These are phyloP conservation scores for Hypoxylon crocopeplum DNA, from an alignment of 495 filamentous ascomycete genomes.

Conservation along the genomic window DNA sequence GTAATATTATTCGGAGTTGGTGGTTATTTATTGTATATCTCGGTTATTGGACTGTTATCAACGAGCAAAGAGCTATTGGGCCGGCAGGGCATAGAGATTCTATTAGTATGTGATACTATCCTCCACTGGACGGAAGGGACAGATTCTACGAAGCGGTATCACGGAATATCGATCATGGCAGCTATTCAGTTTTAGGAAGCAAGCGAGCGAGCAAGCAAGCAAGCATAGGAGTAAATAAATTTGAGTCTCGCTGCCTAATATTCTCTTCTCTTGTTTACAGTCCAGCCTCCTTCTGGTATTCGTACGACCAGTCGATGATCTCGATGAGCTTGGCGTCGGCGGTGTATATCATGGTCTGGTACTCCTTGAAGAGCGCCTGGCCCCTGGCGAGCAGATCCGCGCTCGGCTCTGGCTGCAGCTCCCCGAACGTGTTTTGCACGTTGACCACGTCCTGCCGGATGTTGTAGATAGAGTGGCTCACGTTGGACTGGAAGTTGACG, in stretches of 20 bases:
- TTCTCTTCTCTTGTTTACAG: neutral
- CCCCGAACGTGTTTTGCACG: neutral
- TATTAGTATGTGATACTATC: too few species aligned
- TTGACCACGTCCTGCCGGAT: neutral
- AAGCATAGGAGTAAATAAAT: neutral
- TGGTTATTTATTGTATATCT: constrained; percentile 2
- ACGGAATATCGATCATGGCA: too few species aligned
- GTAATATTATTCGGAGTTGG: constrained; percentile 26
- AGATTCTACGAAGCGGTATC: too few species aligned
- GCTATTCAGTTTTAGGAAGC: neutral
- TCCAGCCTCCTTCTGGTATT: neutral
- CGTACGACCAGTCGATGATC: constrained; percentile 10
- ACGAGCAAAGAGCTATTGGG: neutral
- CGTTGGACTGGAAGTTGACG: constrained; percentile 1
- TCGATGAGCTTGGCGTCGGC: constrained; percentile 7
- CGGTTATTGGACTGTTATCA: neutral
- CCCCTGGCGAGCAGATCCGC: neutral
- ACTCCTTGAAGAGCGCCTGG: neutral
- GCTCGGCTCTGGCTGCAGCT: neutral
- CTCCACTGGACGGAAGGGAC: neutral
- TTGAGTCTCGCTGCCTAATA: too few species aligned
- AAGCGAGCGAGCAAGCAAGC: neutral
- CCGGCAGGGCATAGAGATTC: neutral
- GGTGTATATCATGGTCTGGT: neutral
- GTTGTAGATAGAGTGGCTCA: neutral